Evolutionary conservation across 768 basidiomycete species (phyloP), one percentile per base, ranked within the genome.

Genomic region (Lentinula edodes): DNA sequence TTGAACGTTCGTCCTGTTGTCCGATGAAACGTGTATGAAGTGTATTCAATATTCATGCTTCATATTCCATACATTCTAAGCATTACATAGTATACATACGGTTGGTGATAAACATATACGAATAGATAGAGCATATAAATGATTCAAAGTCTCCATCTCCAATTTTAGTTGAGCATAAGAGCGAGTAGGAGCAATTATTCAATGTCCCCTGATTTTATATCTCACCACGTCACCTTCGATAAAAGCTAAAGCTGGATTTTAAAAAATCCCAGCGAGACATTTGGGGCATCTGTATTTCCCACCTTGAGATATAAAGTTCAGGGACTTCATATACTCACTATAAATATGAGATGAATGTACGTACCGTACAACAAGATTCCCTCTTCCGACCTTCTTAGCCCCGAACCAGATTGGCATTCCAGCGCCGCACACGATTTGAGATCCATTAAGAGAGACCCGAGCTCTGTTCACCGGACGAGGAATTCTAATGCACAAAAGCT

Each of bases 391-490:
- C 9, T 82, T 73, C 66, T 76, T 73, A 9, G 83, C 80, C 35
- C 79, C 73, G n/a, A 81, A 76, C 60, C 82, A 73, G 50, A 85
- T 75, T 43, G 86, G 86, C 88, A 90, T 90, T n/a, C 88, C 88
- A 58, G 82, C 84, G 45, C 83, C 86, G 66, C 75, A 76, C 58
- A 87, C 73, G 43, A 78, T 73, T 46, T 78, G 70, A 62, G 80
- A 77, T 15, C 84, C 86, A 56, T 76, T 79, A 58, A 82, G 36
- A 34, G 34, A 48, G 12, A 34, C 23, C 8, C 58, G 72, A 4
- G 72, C 73, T 66, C 78, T 78, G 64, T 82, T 80, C 65, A 80
- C 75, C 45, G 81, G 77, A 63, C 80, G 80, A 61, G 87, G 83
- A 59, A 89, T 78, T 39, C 73, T 69, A 46, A 88, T 72, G 3